Base-by-base conservation (phyloP, 352 stramenopile genomes). In the Pythium periplocum region DNA sequence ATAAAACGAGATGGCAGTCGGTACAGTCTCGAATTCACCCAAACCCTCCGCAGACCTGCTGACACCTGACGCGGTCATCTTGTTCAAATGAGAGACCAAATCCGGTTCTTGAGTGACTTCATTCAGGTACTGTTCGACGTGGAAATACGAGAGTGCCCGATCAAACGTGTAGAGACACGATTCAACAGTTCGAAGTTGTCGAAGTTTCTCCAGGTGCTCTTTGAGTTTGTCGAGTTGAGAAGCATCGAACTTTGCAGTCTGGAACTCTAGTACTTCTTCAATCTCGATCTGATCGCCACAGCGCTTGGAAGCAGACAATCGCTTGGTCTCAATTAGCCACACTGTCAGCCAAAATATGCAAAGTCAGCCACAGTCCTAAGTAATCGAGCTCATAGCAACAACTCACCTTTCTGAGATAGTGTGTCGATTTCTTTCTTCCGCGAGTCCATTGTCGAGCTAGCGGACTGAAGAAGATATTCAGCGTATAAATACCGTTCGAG, bases 121-220 rank as follows among this genome's bases (percentile, higher is more conserved):
- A 41, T 90, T 90, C 36, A 95, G 44, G 48, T 90, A 88, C 51
- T 92, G 82, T 45, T 95, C 84, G 10, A 95, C 72, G 53, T 89
- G 80, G 38, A 95, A 88, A 53, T 80, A 95, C 1, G 79, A 78
- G 9, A 87, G 69, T 1, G 84, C 82, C 4, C 84, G 80, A 50
- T 95, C 82, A 53, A 83, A 89, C 3, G 80, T 89, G 55, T 93
- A 77, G 59, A 93, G 61, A 3, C 80, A 86, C 4, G 82, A 77
- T 50, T 95, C 77, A 2, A 90, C 68, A 2, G 80, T 93, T 11
- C 84, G 82, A 36, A 90, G 54, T 43, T 92, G 84, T 0, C 84
- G 84, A 32, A 91, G 48, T 46, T 76, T 84, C 35, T 89, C 73
- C 8, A 91, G 61, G 53, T 92, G 80, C 1, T 43, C 40, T 34